Evolutionary conservation across 768 basidiomycete species (phyloP), one percentile per base, ranked within the genome.

Genomic region (Tricholoma sp.): DNA sequence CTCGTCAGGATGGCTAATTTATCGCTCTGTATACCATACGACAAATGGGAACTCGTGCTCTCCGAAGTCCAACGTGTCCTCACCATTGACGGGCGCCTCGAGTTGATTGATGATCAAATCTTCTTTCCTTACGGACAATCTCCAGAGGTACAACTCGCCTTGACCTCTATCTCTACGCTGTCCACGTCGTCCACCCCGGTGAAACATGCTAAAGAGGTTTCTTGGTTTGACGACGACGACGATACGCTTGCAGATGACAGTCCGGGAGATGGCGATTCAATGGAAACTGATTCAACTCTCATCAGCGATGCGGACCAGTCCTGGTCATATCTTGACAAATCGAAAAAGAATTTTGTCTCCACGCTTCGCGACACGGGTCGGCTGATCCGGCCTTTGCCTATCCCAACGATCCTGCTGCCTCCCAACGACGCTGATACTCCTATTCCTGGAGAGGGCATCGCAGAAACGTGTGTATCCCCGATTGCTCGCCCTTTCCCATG

Each of bases 1-100:
- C 74, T 84, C 53, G 83, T 93, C 43, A 79, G 89, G 34, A 83
- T 92, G 79, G 83, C 88, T 11, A 84, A 89, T 59, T 72, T 89
- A 9, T 72, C 76, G 10, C 74, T 88, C 12, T 81, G 79, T 63
- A 76, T 93, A 50, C 88, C 88, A 0, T 68, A 76, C 45, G 72
- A 78, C 5, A 70, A 76, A 37, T 92, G 90, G 90, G 71, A 77
- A 31, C 70, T 71, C 16, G 71, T 92, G 10, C 57, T 92, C 18
- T 60, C 65, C 0, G 86, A 93, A 76, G 80, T 79, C 4, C 68
- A 76, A 14, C 85, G 91, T 22, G 78, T 92, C 9, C 74, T 92
- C 12, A 72, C 71, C 11, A 74, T 74, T 5, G 81, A 77, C 14
- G 90, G 91, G 3, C 78, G 81, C 8, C 71, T 92, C 2, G 91